Evolutionary conservation across 2,329 filamentous ascomycete species (phyloP).

Genomic region (Colletotrichum limetticola): DNA sequence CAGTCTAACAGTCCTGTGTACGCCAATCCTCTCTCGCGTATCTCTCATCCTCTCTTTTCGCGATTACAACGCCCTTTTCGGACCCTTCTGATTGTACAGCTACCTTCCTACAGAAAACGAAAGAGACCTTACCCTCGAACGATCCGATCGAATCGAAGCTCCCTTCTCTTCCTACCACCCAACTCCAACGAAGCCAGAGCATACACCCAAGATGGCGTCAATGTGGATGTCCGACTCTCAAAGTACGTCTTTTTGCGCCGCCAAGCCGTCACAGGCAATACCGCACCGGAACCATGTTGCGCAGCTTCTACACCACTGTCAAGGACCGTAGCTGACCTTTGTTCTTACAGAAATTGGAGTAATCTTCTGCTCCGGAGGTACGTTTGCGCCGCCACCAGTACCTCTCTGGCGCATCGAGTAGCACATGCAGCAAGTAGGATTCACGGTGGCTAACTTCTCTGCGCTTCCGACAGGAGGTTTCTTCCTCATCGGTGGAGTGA

Average conservation of each 20-base stretch:
- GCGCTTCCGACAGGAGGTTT: constrained; percentile 74
- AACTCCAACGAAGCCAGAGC: not conserved
- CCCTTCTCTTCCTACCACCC: not conserved
- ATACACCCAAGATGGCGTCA: constrained; percentile 73
- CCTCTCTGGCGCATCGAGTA: constrained; percentile 37
- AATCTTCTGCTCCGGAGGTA: constrained; percentile 97
- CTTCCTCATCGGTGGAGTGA: constrained; percentile 92
- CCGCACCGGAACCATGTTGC: not conserved
- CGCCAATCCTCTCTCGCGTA: not conserved
- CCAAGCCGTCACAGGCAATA: not conserved
- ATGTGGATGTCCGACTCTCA: constrained; percentile 98
- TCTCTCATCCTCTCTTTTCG: not conserved
- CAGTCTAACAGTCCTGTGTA: not conserved
- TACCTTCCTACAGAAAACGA: not conserved
- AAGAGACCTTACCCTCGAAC: not conserved
- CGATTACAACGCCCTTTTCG: not conserved
- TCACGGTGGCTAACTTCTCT: constrained; percentile 19
- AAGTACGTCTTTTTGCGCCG: constrained; percentile 71
- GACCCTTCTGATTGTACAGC: not conserved
- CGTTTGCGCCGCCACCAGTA: constrained; percentile 54
- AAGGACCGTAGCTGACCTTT: constrained; percentile 43
- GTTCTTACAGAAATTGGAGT: constrained; percentile 85
- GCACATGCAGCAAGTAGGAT: not conserved
- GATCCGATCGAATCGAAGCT: not conserved
- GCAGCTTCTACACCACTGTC: not conserved